Percentiles rank a stretch among this genome's conserved stretches.
Conservation (phyloP, 495 filamentous ascomycete species). For the Xylaria nigripes region DNA sequence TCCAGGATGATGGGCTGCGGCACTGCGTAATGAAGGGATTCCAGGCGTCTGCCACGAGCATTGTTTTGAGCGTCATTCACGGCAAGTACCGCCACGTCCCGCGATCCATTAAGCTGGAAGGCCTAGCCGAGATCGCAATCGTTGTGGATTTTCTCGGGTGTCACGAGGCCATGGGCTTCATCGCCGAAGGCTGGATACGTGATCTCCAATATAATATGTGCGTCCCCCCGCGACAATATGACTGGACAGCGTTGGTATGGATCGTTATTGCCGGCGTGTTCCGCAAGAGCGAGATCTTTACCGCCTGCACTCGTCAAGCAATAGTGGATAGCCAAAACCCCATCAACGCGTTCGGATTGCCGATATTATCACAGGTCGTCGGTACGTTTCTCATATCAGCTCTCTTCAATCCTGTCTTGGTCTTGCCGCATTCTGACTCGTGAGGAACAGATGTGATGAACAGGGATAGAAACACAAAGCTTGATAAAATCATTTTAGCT, state of each 20-base stretch:
- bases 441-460: too few relatives aligned
- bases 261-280: not conserved
- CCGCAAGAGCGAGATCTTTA: not conserved
- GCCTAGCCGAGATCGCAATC: constrained; percentile 41
- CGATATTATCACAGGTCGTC: not conserved
- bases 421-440: too few relatives aligned
- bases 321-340: not conserved
- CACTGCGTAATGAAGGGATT: constrained; percentile 32
- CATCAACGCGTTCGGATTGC: not conserved
- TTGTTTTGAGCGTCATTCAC: constrained; percentile 47
- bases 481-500: too few relatives aligned
- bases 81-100: constrained; percentile 37
- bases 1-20: constrained; percentile 32
- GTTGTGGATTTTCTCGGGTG: constrained; percentile 47
- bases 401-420: too few relatives aligned
- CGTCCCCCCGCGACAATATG: not conserved
- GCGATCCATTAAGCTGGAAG: constrained; percentile 30
- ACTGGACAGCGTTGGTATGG: not conserved
- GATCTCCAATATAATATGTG: not conserved
- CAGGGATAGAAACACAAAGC: too few relatives aligned
- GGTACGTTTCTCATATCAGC: not conserved
- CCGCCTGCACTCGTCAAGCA: not conserved
- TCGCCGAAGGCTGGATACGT: constrained; percentile 37
- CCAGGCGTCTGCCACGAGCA: constrained; percentile 37
- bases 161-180: constrained; percentile 34